A percentile compares a stretch with the other conserved stretches of the same genome.
phyloP scores from a whole-genome alignment of 2,329 filamentous ascomycete genomes.

The Pyricularia pennisetigena region DNA sequence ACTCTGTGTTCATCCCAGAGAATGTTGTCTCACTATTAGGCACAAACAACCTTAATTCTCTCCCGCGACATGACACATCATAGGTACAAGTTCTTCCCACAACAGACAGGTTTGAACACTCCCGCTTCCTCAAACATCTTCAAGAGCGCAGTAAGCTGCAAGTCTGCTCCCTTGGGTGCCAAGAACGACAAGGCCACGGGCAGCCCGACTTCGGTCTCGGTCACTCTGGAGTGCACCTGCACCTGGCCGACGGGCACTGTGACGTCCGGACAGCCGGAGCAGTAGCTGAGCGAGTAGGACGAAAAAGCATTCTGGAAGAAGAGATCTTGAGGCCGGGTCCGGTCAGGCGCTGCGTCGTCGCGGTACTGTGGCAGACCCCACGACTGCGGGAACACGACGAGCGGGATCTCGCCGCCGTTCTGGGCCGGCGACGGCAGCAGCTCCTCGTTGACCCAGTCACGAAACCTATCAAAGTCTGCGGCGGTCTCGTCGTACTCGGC shows the following conservation, averaged over 20 bases:
- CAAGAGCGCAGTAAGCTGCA: not conserved
- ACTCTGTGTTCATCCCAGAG: not conserved
- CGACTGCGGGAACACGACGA: conserved; percentile 1
- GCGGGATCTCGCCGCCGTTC: not conserved
- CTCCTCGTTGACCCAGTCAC: not conserved
- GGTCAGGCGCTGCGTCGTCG: conserved; percentile 28
- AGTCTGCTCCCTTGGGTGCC: conserved; percentile 35
- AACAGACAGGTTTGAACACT: not conserved
- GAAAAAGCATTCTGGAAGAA: conserved; percentile 6
- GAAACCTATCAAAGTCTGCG: not conserved
- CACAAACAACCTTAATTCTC: not conserved
- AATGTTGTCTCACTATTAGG: not conserved
- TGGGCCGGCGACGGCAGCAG: not conserved
- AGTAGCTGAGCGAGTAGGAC: conserved; percentile 13
- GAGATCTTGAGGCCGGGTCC: not conserved
- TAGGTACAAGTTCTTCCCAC: not conserved
- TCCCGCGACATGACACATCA: not conserved
- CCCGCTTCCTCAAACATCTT: not conserved
- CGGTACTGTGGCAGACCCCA: conserved; percentile 18
- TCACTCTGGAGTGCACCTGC: conserved; percentile 22
- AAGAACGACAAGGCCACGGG: conserved; percentile 49
- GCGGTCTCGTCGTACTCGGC: not conserved
- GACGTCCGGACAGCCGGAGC: conserved; percentile 26
- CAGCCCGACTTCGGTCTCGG: conserved; percentile 34
- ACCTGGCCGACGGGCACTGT: conserved; percentile 31